Evolutionary conservation across 202 grass and related monocot species (phyloP), one percentile per base, ranked within the genome.

Genomic region (Carex sylvatica): DNA sequence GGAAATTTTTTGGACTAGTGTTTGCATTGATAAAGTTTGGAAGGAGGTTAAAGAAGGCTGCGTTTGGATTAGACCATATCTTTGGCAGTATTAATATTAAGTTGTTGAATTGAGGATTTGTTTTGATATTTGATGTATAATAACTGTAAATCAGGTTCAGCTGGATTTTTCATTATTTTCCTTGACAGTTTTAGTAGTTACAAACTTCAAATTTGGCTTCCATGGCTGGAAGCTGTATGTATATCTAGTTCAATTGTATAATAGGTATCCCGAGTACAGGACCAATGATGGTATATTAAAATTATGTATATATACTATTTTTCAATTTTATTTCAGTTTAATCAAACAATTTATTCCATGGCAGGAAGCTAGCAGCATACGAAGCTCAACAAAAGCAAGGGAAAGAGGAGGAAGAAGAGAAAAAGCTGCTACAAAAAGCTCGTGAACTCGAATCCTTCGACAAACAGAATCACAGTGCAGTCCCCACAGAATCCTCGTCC

Each of bases 371-470:
- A 83, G 85, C 84, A 60, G 93, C 81, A 31, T 91, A 96, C 82
- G 86, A 83, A 33, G 85, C 91, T 69, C 93, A 99, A 69, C 87
- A 93, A 71, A 95, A 91, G 76, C 91, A 93, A 85, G 93, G 92
- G 62, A 93, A 92, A 89, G 92, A 93, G 12, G 92, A 99, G 20
- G 89, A 99, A 62, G 89, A 92, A 66, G 96, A 99, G 83, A 99
- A 99, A 36, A 30, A 64, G 28, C 84, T 81, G 53, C 70, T 93
- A 78, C 93, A 92, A 79, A 99, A 88, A 68, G 90, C 93, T 0
- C 90, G 90, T 56, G 93, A 96, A 31, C 73, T 99, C 42, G 96
- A 93, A 7, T 89, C 84, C 54, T 99, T 99, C 66, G 96, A 95
- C 66, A 93, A 96, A 76, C 93, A 96, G 81, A 99, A 99, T 58